Conservation (phyloP, 2,329 filamentous ascomycete species). For the Saccharata proteae region DNA sequence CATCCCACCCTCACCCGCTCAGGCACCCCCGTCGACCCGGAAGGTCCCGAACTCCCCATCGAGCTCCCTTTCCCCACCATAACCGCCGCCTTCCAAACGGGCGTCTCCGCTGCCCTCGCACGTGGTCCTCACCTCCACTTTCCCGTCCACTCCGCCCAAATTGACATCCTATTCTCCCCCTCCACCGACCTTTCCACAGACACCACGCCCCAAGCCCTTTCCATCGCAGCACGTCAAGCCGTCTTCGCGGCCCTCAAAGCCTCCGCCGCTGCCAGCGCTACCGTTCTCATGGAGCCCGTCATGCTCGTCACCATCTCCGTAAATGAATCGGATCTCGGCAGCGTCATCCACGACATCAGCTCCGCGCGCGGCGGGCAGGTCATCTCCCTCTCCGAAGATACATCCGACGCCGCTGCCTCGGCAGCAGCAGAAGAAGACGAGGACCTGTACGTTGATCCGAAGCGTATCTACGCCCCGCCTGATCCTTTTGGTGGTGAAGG, state of each 20-base stretch:
- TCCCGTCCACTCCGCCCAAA: constrained; percentile 63
- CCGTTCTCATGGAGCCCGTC: constrained; percentile 78
- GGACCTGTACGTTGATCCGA: constrained; percentile 48
- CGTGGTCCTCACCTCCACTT: constrained; percentile 72
- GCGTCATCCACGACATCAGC: constrained; percentile 71
- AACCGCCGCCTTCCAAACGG: constrained; percentile 54
- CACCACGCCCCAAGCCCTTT: constrained; percentile 55
- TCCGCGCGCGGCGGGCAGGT: constrained; percentile 63
- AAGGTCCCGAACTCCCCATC: constrained; percentile 40
- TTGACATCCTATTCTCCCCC: constrained; percentile 59
- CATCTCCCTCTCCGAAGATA: constrained; percentile 49
- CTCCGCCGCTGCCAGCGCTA: constrained; percentile 39
- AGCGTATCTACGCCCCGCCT: constrained; percentile 71
- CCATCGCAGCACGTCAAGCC: constrained; percentile 49
- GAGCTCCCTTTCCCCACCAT: constrained; percentile 39
- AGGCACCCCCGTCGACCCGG: constrained; percentile 24
- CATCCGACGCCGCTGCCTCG: constrained; percentile 10
- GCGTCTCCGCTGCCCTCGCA: constrained; percentile 70
- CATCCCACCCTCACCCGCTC: constrained; percentile 37
- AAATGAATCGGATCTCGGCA: constrained; percentile 68
- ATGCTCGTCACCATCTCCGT: constrained; percentile 84
- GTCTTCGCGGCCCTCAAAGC: constrained; percentile 58
- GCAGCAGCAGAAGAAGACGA: constrained; percentile 15
- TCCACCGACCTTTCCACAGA: constrained; percentile 52
- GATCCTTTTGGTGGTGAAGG: constrained; percentile 56